Evolutionary conservation across 2,329 filamentous ascomycete species (phyloP).

Genomic region (Diaporthe ilicicola): DNA sequence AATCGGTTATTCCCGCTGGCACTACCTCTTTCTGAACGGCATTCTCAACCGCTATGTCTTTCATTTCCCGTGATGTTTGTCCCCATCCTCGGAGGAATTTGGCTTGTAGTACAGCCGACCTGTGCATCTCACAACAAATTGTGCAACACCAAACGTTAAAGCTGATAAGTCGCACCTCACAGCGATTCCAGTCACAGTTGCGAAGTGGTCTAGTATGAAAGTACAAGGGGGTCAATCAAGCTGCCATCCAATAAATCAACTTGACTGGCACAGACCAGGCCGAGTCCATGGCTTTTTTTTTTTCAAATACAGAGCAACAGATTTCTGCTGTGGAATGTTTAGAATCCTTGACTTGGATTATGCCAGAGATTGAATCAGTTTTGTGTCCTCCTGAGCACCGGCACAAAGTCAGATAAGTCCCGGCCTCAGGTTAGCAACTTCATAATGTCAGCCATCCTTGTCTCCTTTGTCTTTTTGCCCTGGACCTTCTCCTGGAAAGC

Average conservation of each 20-base stretch:
- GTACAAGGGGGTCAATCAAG: neutral
- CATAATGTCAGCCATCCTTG: conserved; percentile 63
- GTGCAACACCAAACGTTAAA: neutral
- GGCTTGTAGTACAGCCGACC: neutral
- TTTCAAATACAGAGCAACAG: neutral
- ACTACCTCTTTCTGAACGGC: neutral
- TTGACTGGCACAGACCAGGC: neutral
- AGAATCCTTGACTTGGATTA: no score
- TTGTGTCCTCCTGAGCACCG: neutral
- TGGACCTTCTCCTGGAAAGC: conserved; percentile 80
- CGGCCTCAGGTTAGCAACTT: conserved; percentile 50
- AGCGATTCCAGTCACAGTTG: neutral
- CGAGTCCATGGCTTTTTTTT: neutral
- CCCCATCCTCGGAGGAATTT: neutral
- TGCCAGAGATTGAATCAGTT: neutral
- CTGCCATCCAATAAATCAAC: no score
- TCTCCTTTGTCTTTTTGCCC: conserved; percentile 63
- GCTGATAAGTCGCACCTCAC: neutral
- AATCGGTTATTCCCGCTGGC: neutral
- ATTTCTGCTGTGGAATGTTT: neutral
- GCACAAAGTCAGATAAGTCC: neutral
- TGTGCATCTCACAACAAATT: neutral
- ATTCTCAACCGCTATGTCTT: neutral
- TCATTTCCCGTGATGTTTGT: neutral
- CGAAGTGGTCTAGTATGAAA: neutral